Evolutionary conservation across 495 filamentous ascomycete genomes (phyloP), one percentile per base, ranked within the genome.

Genomic region (Xylaria grammica): DNA sequence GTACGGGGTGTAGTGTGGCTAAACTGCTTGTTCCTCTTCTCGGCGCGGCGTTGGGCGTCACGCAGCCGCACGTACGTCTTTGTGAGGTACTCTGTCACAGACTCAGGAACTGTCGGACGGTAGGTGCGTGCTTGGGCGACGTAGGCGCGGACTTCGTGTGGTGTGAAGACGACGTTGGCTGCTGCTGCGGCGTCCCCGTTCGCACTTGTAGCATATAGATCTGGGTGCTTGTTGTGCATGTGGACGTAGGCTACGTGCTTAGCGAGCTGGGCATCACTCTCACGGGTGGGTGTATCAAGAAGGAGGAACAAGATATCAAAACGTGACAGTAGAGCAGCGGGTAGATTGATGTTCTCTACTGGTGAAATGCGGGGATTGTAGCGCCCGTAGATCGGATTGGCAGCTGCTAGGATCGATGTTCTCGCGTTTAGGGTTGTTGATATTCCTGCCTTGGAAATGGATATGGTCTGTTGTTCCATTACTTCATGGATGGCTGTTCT

Each of bases 381-480:
- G 29, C 95, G 92, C 52, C 95, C 95, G 71, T 98, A 99, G 11
- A 99, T 85, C 50, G 95, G 95, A 81, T 99, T 99, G 62, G 95
- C 95, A 13, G 95, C 95, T 1, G 95, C 96, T n/a, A 99, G 86
- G 72, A 99, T 98, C 0, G 95, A 96, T 15, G 95, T 97, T 50
- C 95, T 90, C 2, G 95, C 95, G 71, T 99, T 99, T 40, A 99
- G 86, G 0, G 94, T 94, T 13, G 95, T 99, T 46, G 87, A 95
- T 75, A 99, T 99, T 65, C 95, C 95, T 19, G 95, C 95, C 82
- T 99, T 99, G 67, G 94, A 97, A 68, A 99, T 98, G 60, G 92
- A 96, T 62, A 99, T 99, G 53, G 95, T 99, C 78, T 99, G 95
- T 74, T 99, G 95, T 72, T 99, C 95, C 95, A 99, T 99, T 32